Base-by-base conservation (phyloP, 768 basidiomycete genomes). In the Podaxis sp. region DNA sequence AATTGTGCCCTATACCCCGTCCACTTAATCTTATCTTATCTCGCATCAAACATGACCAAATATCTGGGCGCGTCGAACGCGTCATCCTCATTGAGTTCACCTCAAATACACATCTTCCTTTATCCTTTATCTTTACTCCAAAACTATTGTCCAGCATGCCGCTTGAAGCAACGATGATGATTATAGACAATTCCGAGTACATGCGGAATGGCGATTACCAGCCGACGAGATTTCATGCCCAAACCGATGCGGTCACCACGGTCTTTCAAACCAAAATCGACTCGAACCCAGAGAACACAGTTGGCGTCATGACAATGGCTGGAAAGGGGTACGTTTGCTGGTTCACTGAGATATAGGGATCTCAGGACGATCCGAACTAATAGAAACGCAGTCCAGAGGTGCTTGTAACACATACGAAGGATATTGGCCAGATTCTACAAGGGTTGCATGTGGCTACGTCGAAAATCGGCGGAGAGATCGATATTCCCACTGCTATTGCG, bases 251-350 rank as follows among this genome's bases (percentile, higher is more conserved):
- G 2, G 91, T 96, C 66, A 94, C 85, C 61, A 85, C 88, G 61
- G 82, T 98, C 68, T 95, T 97, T 74, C 88, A 90, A 72, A 88
- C 93, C 57, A 99, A 99, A 83, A 90, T 90, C 67, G 90, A 93
- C 72, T 90, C 94, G 25, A 98, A 99, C 78, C 94, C 96, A 17
- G 97, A 99, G 78, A 98, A 92, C 76, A 94, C 94, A 11, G 96
- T 98, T 46, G 97, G 97, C 4, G 79, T 98, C 46, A 97, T 99
- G 96, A 93, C 94, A 29, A 96, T 96, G 94, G 96, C 94, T 13
- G 92, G 94, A 60, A 97, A 97, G 75, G 89, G 90, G 96, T 96
- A 70, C 74, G 85, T 71, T 40, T 41, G 40, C 36, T 27, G 50
- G 13, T 55, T 37, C 15, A 53, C 3, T 19, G 9, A n/a, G 29